Percentiles rank a stretch among this genome's conserved stretches.
phyloP scores from a whole-genome alignment of 257 asterid species.

The Linaria vulgaris region DNA sequence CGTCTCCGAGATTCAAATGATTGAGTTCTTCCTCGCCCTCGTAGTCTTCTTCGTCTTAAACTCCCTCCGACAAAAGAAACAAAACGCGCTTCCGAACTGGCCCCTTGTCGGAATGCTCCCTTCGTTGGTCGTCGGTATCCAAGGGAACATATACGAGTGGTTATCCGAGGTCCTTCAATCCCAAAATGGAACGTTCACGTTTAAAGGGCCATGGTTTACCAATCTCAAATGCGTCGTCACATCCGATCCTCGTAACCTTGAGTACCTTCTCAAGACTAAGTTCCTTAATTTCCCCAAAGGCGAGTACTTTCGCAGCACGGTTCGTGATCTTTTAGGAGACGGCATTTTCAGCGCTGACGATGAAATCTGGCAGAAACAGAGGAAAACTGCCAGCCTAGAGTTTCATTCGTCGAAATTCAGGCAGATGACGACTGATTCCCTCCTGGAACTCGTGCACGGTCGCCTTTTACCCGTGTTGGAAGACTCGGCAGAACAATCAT shows the following conservation, averaged over 20 bases:
- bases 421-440: slow-evolving; percentile 61
- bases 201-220: slow-evolving; percentile 81
- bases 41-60: slow-evolving; percentile 51
- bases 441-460: slow-evolving; percentile 70
- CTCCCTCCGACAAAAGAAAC: slow-evolving; percentile 42
- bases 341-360: slow-evolving; percentile 87
- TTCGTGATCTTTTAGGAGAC: slow-evolving; percentile 72
- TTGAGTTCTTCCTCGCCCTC: slow-evolving; percentile 54
- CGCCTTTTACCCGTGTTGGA: slow-evolving; percentile 75
- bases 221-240: slow-evolving; percentile 86
- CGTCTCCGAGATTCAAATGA: slow-evolving; percentile 54
- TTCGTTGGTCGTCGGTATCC: slow-evolving; percentile 59
- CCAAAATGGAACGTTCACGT: slow-evolving; percentile 67
- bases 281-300: slow-evolving; percentile 86
- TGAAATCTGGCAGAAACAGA: slow-evolving; percentile 72
- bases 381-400: slow-evolving; percentile 84
- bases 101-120: slow-evolving; percentile 92
- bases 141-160: slow-evolving; percentile 72
- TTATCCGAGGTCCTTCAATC: slow-evolving; percentile 46
- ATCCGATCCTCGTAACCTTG: slow-evolving; percentile 73
- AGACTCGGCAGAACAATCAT: slow-evolving; percentile 34
- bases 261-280: slow-evolving; percentile 74
- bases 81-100: slow-evolving; percentile 68
- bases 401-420: slow-evolving; percentile 81
- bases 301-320: slow-evolving; percentile 56